phyloP scores from a whole-genome alignment of 2,329 filamentous ascomycete genomes.

The Penicillium sp. region DNA sequence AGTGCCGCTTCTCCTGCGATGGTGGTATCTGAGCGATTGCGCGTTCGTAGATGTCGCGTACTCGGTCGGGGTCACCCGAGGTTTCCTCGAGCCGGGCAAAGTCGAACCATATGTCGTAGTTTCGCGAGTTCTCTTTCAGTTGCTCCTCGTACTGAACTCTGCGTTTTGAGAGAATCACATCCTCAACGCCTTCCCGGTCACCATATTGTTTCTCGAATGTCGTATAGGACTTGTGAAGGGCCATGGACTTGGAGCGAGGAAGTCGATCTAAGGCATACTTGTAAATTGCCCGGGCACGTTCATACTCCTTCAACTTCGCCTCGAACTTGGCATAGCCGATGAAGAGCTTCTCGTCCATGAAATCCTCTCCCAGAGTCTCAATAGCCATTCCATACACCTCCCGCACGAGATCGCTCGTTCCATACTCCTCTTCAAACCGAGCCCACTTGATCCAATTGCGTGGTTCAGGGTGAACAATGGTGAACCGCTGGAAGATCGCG shows the following conservation, averaged over 20 bases:
- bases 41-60: slow-evolving; percentile 87
- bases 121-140: slow-evolving; percentile 85
- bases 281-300: slow-evolving; percentile 87
- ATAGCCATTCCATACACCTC: slow-evolving; percentile 85
- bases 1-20: slow-evolving; percentile 91
- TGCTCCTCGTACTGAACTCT: slow-evolving; percentile 89
- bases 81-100: slow-evolving; percentile 84
- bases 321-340: slow-evolving; percentile 93
- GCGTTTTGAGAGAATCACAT: slow-evolving; percentile 86
- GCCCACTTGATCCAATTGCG: slow-evolving; percentile 99
- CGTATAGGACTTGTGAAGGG: slow-evolving; percentile 86
- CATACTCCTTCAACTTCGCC: slow-evolving; percentile 87
- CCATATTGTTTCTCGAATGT: slow-evolving; percentile 98
- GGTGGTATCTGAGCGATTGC: slow-evolving; percentile 93
- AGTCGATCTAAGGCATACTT: slow-evolving; percentile 91
- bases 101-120: slow-evolving; percentile 97
- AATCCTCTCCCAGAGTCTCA: slow-evolving; percentile 83
- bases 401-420: slow-evolving; percentile 80
- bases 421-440: slow-evolving; percentile 90
- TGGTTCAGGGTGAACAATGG: slow-evolving; percentile 83
- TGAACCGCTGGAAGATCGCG: slow-evolving; percentile 81
- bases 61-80: slow-evolving; percentile 68
- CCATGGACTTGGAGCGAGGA: slow-evolving; percentile 73
- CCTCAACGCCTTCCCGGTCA: slow-evolving; percentile 83
- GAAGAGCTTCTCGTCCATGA: slow-evolving; percentile 92